A percentile compares a stretch with the other conserved stretches of the same genome.
phyloP scores from a whole-genome alignment of 345 rosid species.

The Balakata baccata region DNA sequence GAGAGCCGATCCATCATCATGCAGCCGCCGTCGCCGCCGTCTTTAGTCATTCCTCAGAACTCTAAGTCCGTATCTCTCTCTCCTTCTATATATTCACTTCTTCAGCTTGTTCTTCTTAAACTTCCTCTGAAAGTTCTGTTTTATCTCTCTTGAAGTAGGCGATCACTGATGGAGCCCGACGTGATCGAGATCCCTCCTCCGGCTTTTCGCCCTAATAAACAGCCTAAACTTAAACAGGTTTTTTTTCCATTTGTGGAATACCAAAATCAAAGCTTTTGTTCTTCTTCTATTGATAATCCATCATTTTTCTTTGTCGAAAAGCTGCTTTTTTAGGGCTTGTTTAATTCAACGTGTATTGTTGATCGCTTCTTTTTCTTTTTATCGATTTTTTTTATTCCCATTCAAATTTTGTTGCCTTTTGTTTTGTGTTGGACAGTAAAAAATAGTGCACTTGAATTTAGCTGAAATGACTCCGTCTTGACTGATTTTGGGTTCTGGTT shows the following conservation, averaged over 20 bases:
- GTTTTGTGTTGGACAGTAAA: background rate
- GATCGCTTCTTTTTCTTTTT: background rate
- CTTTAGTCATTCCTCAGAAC: slow-evolving; percentile 1
- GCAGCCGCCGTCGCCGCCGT: slow-evolving; percentile 30
- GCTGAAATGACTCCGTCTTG: background rate
- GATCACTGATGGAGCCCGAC: slow-evolving; percentile 54
- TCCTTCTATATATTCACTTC: background rate
- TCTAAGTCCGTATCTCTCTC: slow-evolving; percentile 22
- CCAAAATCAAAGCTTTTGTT: no score
- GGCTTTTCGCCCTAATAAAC: slow-evolving; percentile 32
- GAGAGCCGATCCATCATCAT: slow-evolving; percentile 21
- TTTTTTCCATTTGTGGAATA: background rate
- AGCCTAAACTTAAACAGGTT: slow-evolving; percentile 50
- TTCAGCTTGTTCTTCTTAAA: background rate
- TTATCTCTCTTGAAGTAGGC: slow-evolving; percentile 24
- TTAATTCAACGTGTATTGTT: background rate
- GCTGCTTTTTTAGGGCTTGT: no score
- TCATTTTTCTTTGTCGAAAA: background rate
- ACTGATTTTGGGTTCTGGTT: background rate
- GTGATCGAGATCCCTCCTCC: slow-evolving; percentile 61
- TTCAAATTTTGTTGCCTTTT: no score
- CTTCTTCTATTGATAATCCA: no score
- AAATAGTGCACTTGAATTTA: background rate
- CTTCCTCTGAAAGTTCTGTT: background rate
- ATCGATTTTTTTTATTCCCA: background rate